Conservation (phyloP, 208 protist species). For the Acanthamoeba castellanii region DNA sequence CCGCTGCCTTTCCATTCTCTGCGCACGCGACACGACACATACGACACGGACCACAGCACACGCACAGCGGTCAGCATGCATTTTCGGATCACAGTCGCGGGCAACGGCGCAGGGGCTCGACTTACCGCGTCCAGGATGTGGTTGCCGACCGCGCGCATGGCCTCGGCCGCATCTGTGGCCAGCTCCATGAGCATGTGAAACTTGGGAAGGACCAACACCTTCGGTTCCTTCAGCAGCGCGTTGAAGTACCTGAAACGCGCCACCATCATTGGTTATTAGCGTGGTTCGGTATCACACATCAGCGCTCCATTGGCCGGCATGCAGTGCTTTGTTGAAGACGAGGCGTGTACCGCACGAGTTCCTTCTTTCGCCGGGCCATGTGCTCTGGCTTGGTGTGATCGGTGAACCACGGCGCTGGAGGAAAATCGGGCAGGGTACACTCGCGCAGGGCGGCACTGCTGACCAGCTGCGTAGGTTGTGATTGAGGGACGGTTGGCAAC, state of each 20-base stretch:
- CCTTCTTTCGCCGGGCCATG: slow-evolving; percentile 52
- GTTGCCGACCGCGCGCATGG: slow-evolving; percentile 36
- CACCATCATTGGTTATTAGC: not conserved
- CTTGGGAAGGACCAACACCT: slow-evolving; percentile 48
- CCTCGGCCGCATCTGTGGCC: not conserved
- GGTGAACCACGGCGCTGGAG: slow-evolving; percentile 48
- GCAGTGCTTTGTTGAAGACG: not conserved
- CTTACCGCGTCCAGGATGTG: slow-evolving; percentile 14
- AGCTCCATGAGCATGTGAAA: slow-evolving; percentile 21
- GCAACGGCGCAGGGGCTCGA: not conserved
- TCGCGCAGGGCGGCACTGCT: not conserved
- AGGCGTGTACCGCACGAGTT: slow-evolving; percentile 32
- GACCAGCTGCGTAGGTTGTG: not conserved
- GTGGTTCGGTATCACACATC: not conserved
- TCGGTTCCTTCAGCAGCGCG: not conserved
- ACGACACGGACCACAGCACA: not conserved
- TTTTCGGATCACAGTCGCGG: no score
- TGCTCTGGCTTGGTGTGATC: slow-evolving; percentile 67
- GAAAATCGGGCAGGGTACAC: slow-evolving; percentile 43
- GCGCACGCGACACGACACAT: not conserved
- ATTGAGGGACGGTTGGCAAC: not conserved
- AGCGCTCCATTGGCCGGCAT: no score
- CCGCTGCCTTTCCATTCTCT: slow-evolving; percentile 1
- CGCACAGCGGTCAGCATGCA: not conserved
- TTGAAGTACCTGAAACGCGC: not conserved